Percentiles rank a stretch among this genome's conserved stretches.
These are phyloP conservation scores for Yamadazyma philogaea DNA, from an alignment of 805 yeast species.

Conservation along the genomic window DNA sequence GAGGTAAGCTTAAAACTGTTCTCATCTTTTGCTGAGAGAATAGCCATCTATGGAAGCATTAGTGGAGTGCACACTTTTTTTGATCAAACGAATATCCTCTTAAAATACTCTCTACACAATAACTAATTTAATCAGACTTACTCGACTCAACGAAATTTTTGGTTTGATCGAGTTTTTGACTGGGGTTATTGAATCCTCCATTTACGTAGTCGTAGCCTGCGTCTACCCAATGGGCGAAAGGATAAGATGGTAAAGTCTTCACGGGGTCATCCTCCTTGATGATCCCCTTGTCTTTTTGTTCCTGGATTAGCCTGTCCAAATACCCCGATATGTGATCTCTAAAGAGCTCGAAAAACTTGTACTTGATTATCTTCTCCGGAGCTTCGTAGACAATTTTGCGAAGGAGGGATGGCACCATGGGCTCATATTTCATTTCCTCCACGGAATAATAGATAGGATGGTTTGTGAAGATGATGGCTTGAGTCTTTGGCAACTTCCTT, in stretches of 20 bases:
- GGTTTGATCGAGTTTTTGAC: constrained; percentile 22
- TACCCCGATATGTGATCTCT: constrained; percentile 60
- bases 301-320: constrained; percentile 52
- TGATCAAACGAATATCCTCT: background rate
- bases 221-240: constrained; percentile 58
- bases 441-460: constrained; percentile 77
- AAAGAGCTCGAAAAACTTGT: constrained; percentile 57
- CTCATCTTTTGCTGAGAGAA: too few species aligned
- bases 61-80: too few species aligned
- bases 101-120: background rate
- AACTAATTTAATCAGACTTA: constrained; percentile 10
- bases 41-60: too few species aligned
- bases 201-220: constrained; percentile 38
- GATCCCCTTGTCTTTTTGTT: constrained; percentile 57
- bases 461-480: constrained; percentile 69
- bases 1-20: too few species aligned
- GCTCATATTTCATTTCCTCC: constrained; percentile 77
- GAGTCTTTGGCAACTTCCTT: constrained; percentile 60
- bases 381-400: constrained; percentile 63
- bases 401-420: constrained; percentile 72
- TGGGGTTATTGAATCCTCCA: constrained; percentile 44
- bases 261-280: constrained; percentile 55
- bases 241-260: constrained; percentile 57
- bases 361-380: constrained; percentile 61
- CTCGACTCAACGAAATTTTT: constrained; percentile 21